Percentiles rank a stretch among this genome's conserved stretches.
Evolutionary conservation across 2,329 filamentous ascomycete species (phyloP).

Genomic region (Bipolaris zeicola): DNA sequence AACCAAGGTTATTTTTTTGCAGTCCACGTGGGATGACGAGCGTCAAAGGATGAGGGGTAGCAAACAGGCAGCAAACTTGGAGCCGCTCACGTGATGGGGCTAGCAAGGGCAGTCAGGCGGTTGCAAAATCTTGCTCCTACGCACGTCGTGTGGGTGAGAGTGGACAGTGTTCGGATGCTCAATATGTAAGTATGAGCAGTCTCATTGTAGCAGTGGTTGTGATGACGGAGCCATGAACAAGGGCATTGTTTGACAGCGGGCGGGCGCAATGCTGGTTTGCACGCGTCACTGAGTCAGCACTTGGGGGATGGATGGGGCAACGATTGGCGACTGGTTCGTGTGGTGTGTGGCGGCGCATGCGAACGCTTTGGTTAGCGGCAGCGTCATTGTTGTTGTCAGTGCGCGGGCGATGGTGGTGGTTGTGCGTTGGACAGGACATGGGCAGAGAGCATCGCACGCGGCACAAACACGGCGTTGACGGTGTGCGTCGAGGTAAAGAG

Average conservation of each 20-base stretch:
- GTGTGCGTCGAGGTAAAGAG: too few species aligned
- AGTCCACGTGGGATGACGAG: neutral
- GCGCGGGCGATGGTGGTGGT: neutral
- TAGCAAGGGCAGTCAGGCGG: neutral
- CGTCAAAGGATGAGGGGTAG: neutral
- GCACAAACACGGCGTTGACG: neutral
- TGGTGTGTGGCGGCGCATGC: slow-evolving; percentile 16
- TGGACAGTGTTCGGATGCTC: too few species aligned
- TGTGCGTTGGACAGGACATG: neutral
- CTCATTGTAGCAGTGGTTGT: too few species aligned
- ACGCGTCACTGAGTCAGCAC: slow-evolving; percentile 1
- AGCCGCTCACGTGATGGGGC: neutral
- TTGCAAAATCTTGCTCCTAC: too few species aligned
- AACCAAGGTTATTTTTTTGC: neutral
- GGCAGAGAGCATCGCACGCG: neutral
- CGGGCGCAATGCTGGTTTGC: neutral
- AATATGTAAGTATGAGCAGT: neutral
- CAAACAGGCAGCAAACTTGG: neutral
- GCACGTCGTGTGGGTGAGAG: too few species aligned
- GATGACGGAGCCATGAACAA: neutral
- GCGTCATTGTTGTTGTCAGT: slow-evolving; percentile 22
- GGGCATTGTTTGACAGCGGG: neutral
- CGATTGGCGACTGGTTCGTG: slow-evolving; percentile 18
- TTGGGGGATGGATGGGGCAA: slow-evolving; percentile 9
- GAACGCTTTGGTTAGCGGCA: slow-evolving; percentile 16